Base-by-base conservation (phyloP, 1,284 basidiomycete genomes). In the Malassezia restricta region DNA sequence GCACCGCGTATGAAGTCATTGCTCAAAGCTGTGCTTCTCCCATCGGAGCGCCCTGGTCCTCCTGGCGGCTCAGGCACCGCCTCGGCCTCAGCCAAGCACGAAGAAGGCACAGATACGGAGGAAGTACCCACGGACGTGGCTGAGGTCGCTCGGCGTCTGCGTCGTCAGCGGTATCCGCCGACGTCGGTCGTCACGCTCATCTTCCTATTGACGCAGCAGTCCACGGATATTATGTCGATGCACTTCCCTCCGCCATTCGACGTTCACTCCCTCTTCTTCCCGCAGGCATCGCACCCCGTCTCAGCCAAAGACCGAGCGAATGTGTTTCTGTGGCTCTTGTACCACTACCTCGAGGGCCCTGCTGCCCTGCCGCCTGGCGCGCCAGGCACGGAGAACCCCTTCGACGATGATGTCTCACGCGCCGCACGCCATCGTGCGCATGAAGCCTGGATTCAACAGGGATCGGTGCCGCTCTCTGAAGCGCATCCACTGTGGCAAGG, bases 1-100 rank as follows among this genome's bases (percentile, higher is more conserved):
- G 84, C 84, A 5, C 85, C 85, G 20, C 78, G 86, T 47, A 84
- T 88, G 73, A 85, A 85, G 74, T 82, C 81, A 50, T 79, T 81
- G 54, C 75, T 85, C 59, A 82, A 90, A 72, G 85, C 84, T 33
- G 83, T 84, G 33, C 77, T 84, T 33, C 78, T 89, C 41, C 80
- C 83, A 28, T 79, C 79, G 56, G 89, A 92, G 69, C 77, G 61
- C 15, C 64, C 67, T 17, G 62, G 61, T 14, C 54, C 60, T 14
- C 58, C 65, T 0, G 59, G 59, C n/a, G 50, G 40, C 28, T 50
- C 44, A 2, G 37, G 49, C 30, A 67, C 66, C 8, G 62, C 61
- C 3, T 59, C 60, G 8, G 62, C 60, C 5, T 58, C 58, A 12
- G 62, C 63, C 40, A 46, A 42, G 15, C 59, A 50, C 15, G 62